Conservation (phyloP, 1,139 yeast genomes). For the Candida labiduridarum region DNA sequence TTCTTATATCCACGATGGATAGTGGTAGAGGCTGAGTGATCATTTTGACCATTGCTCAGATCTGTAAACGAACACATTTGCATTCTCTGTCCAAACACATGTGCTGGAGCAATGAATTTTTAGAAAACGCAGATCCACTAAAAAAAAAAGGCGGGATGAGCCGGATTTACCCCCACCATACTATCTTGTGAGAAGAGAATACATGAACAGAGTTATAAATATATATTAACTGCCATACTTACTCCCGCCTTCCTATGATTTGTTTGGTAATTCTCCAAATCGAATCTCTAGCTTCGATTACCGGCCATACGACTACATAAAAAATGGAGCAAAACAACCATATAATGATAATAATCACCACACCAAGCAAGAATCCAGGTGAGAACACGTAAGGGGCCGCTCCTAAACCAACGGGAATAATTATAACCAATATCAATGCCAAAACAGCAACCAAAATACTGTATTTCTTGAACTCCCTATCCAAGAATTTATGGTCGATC, state of each 20-base stretch:
- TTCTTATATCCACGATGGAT: neutral
- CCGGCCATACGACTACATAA: constrained; percentile 21
- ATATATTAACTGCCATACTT: neutral
- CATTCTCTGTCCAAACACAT: neutral
- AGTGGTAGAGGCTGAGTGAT: neutral
- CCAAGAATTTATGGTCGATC: constrained; percentile 19
- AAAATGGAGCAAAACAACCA: constrained; percentile 23
- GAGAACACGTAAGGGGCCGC: constrained; percentile 22
- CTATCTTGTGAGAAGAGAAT: neutral
- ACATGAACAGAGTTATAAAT: neutral
- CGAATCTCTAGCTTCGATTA: constrained; percentile 18
- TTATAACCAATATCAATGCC: constrained; percentile 17
- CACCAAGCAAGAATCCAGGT: constrained; percentile 20
- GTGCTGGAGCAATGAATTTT: neutral
- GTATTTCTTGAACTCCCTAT: constrained; percentile 23
- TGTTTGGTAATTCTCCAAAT: constrained; percentile 14
- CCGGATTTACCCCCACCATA: neutral
- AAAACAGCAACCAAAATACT: constrained; percentile 18
- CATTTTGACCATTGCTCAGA: neutral
- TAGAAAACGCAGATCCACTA: neutral
- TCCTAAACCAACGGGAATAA: constrained; percentile 21
- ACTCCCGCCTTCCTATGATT: neutral
- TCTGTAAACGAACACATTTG: neutral
- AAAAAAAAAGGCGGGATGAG: neutral
- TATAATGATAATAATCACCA: constrained; percentile 19